Evolutionary conservation across 108 stramenopile species (phyloP).

Genomic region (Parietichytrium sp.): DNA sequence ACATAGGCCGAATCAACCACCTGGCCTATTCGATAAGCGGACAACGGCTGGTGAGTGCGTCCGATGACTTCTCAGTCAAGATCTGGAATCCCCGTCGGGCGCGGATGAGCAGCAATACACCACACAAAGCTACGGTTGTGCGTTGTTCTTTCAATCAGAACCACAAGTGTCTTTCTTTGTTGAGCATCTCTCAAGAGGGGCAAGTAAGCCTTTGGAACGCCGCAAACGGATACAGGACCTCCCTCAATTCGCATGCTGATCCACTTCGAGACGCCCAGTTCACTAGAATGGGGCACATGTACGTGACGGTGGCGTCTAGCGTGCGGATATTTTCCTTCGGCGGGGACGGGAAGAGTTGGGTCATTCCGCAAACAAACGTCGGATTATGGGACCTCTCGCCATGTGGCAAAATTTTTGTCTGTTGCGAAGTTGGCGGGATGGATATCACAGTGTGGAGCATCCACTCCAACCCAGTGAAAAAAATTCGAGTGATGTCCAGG

Average conservation of each 20-base stretch:
- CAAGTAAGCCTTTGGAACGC: slow-evolving; percentile 32
- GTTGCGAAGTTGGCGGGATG: background rate
- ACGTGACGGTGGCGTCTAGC: background rate
- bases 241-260: slow-evolving; percentile 6
- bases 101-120: background rate
- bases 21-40: background rate
- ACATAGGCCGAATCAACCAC: background rate
- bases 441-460: slow-evolving; percentile 31
- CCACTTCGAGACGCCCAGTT: background rate
- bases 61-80: slow-evolving; percentile 18
- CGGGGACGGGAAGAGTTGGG: slow-evolving; percentile 3
- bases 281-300: background rate
- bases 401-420: background rate
- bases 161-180: background rate
- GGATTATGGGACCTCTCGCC: slow-evolving; percentile 27
- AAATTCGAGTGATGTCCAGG: background rate
- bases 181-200: background rate
- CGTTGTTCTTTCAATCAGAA: background rate
- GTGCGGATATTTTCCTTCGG: background rate
- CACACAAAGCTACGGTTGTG: slow-evolving; percentile 16
- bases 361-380: background rate
- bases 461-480: slow-evolving; percentile 4
- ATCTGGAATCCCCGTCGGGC: slow-evolving; percentile 10
- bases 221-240: background rate
- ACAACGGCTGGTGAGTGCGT: background rate